These are phyloP conservation scores for Telopea speciosissima DNA, from an alignment of 177 flowering plant genomes.

Conservation along the genomic window DNA sequence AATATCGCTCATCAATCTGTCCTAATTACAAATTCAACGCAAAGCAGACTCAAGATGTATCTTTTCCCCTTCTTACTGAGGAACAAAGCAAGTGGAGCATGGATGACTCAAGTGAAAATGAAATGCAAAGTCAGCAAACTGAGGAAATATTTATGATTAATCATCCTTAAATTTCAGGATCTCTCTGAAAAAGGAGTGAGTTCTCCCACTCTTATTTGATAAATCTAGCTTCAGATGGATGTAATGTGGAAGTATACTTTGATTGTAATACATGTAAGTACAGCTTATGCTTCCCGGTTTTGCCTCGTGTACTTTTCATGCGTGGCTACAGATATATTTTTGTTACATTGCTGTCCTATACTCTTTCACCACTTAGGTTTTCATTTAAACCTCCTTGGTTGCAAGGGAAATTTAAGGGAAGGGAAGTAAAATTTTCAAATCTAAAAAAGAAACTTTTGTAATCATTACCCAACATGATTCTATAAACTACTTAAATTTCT, in stretches of 20 bases:
- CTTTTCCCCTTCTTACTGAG: constrained; percentile 6
- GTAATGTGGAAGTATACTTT: not conserved
- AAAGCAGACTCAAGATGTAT: constrained; percentile 4
- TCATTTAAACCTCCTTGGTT: not conserved
- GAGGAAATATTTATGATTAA: constrained; percentile 13
- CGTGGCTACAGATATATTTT: not conserved
- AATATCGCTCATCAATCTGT: constrained; percentile 6
- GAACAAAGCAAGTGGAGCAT: constrained; percentile 6
- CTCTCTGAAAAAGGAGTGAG: constrained; percentile 10
- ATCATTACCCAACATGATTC: too few species aligned
- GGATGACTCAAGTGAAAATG: constrained; percentile 8
- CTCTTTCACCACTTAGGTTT: not conserved
- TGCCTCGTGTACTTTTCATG: not conserved
- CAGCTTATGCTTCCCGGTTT: not conserved
- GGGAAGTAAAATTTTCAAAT: too few species aligned
- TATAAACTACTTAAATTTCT: too few species aligned
- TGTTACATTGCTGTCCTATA: not conserved
- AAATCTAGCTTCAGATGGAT: constrained; percentile 15
- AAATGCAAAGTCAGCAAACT: not conserved
- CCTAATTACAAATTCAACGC: constrained; percentile 9
- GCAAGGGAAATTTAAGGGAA: too few species aligned
- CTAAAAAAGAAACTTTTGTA: too few species aligned
- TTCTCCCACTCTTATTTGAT: constrained; percentile 18
- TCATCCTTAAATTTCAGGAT: constrained; percentile 14
- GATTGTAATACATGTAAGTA: not conserved